Evolutionary conservation across 805 yeast species (phyloP), one percentile per base, ranked within the genome.

Genomic region (Cyberlindnera suaveolens): DNA sequence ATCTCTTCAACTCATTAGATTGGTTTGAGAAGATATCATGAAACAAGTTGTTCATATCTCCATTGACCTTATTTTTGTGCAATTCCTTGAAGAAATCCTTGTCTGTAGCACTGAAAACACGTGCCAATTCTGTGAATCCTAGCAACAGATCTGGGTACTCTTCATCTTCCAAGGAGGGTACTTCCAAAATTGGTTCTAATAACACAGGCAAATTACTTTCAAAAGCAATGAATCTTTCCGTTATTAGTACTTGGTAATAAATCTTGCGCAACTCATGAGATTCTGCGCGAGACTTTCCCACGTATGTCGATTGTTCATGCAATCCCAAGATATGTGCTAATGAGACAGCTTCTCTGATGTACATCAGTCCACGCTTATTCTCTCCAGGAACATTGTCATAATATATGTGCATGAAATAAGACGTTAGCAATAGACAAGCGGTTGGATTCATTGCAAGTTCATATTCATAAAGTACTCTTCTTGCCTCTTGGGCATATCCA

Each of bases 61-160:
- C 41, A 26, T 45, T 46, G n/a, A 49, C 44, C 3, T 46, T 47
- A 27, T 53, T 52, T 4, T 43, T 42, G 30, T 49, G 49, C n/a
- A 55, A 31, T 30, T 55, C 60, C 18, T 44, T 46, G 36, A 52
- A 52, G 39, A 55, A 50, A 19, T 42, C 46, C 34, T 52, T 53
- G 38, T 53, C 58, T 4, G 57, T 47, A 4, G 53, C 47, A 20
- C 54, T 48, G 41, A 55, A 55, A 15, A 55, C 53, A 37, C 48
- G 48, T 23, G 52, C 50, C 10, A 53, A 38, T n/a, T 52, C 53
- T 23, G 48, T 53, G 41, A 55, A 55, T 1, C 60, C 60, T 4
- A 45, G 44, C 13, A 55, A 37, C 29, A 52, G 33, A 17, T 52
- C 57, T 11, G 60, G 54, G 37, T 53, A 52, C 23, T 53, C 58